phyloP scores from a whole-genome alignment of 2,329 filamentous ascomycete species.

The Diaporthe longicolla region DNA sequence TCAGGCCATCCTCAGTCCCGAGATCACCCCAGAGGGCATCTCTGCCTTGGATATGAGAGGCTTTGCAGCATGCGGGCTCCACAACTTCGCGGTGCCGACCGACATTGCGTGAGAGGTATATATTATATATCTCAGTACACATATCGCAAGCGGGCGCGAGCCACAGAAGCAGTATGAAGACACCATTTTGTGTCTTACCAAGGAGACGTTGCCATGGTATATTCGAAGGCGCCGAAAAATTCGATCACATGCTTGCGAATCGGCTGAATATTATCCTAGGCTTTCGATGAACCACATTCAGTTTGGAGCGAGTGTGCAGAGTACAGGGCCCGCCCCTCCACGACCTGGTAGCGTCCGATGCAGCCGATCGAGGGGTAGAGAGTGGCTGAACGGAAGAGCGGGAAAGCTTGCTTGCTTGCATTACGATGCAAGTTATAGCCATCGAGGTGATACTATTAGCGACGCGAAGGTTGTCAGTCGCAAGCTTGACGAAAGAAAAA shows the following conservation, averaged over 20 bases:
- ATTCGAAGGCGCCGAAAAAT: not conserved
- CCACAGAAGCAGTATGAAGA: not conserved
- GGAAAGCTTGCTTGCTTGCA: constrained; percentile 31
- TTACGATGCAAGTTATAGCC: constrained; percentile 18
- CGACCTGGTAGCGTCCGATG: constrained; percentile 11
- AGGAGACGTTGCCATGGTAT: not conserved
- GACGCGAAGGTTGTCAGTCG: constrained; percentile 14
- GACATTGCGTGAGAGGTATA: constrained; percentile 25
- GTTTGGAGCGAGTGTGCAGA: not conserved
- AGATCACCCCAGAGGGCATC: constrained; percentile 20
- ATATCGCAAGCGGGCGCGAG: not conserved
- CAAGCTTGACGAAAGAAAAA: constrained; percentile 10
- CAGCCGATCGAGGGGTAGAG: constrained; percentile 23
- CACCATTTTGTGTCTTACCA: not conserved
- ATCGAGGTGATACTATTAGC: not conserved
- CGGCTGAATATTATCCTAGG: constrained; percentile 4
- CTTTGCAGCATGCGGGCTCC: constrained; percentile 17
- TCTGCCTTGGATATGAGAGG: constrained; percentile 13
- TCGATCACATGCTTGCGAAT: constrained; percentile 25
- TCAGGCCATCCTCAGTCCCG: constrained; percentile 29
- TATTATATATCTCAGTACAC: constrained; percentile 22
- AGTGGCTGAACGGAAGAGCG: constrained; percentile 23
- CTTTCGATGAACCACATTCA: not conserved
- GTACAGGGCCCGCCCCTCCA: not conserved
- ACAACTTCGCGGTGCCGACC: constrained; percentile 20